Evolutionary conservation across 202 grass and related monocot species (phyloP), one percentile per base, ranked within the genome.

Genomic region (Dendrocalamus latiflorus): DNA sequence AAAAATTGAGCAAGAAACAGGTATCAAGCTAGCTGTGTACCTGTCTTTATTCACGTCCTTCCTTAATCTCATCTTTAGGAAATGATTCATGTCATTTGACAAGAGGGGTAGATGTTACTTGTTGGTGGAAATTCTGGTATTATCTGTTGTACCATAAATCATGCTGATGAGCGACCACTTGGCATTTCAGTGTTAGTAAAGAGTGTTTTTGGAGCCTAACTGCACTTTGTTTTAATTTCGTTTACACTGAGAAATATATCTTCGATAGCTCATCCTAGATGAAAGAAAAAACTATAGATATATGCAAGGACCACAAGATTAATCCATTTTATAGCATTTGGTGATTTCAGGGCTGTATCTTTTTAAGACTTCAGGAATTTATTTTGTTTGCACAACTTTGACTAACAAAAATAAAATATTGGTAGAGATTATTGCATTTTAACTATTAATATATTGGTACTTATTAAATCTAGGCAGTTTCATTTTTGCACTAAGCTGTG

Each of bases 1-100:
- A 83, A 90, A 55, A 75, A 93, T 98, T 82, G 96, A 98, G 81
- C 87, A 87, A 83, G 96, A 95, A 87, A 90, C 96, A 90, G 96
- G 96, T 95, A 88, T 84, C 45, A 54, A 56, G 47, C 70, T 55
- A 65, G 44, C 4, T 81, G 22, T 73, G 11, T 34, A 47, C 80
- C 42, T 87, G 51, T 53, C 30, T 84, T 68, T 30, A 64, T 65
- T 85, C 49, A 68, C 75, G 78, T 37, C 28, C 48, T 84, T 83
- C 41, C 56, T 71, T 85, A 60, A 59, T 62, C 18, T 64, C 54
- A 78, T 69, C 22, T 80, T 53, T 83, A 82, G 48, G 36, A 81
- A 65, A 59, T 55, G 17, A 37, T 82, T 65, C 2, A 70, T 85
- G 15, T 50, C 43, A 38, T 75, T 57, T 45, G 43, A 65, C 15